Evolutionary conservation across 805 yeast species (phyloP).

Genomic region (Kazachstania psychrophila): DNA sequence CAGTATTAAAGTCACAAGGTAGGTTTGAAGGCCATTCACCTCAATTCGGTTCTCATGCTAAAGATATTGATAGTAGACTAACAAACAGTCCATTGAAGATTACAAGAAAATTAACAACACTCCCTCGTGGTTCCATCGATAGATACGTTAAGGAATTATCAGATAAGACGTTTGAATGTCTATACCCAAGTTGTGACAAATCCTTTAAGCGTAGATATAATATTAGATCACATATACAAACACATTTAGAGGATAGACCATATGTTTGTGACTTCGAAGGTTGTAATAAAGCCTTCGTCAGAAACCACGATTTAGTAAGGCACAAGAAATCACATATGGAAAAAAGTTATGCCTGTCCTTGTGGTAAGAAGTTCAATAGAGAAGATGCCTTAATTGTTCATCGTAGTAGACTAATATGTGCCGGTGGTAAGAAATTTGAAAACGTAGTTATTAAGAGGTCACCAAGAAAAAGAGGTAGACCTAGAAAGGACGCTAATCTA

Average conservation of each 20-base stretch:
- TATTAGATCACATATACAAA: slow-evolving; percentile 89
- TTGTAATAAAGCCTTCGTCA: slow-evolving; percentile 80
- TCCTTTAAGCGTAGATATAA: slow-evolving; percentile 82
- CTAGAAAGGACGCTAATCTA: slow-evolving; percentile 15
- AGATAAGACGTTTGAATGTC: slow-evolving; percentile 63
- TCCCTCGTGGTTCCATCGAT: slow-evolving; percentile 88
- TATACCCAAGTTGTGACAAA: slow-evolving; percentile 70
- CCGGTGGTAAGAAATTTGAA: slow-evolving; percentile 46
- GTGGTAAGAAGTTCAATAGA: slow-evolving; percentile 87
- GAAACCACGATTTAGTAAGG: slow-evolving; percentile 89
- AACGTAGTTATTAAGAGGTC: slow-evolving; percentile 25
- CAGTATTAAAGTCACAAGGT: slow-evolving; percentile 34
- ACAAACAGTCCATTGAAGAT: slow-evolving; percentile 13
- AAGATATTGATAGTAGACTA: slow-evolving; percentile 3
- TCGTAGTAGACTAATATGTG: slow-evolving; percentile 65
- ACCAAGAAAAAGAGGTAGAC: slow-evolving; percentile 26
- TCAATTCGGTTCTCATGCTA: slow-evolving; percentile 10
- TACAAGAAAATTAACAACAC: slow-evolving; percentile 24
- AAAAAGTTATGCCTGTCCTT: slow-evolving; percentile 64
- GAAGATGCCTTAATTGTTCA: slow-evolving; percentile 85
- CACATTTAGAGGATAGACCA: slow-evolving; percentile 91
- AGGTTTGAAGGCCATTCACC: slow-evolving; percentile 15
- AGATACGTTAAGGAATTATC: slow-evolving; percentile 75
- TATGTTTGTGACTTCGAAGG: slow-evolving; percentile 54
- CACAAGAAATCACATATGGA: slow-evolving; percentile 82